Conservation (phyloP, 768 basidiomycete genomes). For the Boletus sp. region DNA sequence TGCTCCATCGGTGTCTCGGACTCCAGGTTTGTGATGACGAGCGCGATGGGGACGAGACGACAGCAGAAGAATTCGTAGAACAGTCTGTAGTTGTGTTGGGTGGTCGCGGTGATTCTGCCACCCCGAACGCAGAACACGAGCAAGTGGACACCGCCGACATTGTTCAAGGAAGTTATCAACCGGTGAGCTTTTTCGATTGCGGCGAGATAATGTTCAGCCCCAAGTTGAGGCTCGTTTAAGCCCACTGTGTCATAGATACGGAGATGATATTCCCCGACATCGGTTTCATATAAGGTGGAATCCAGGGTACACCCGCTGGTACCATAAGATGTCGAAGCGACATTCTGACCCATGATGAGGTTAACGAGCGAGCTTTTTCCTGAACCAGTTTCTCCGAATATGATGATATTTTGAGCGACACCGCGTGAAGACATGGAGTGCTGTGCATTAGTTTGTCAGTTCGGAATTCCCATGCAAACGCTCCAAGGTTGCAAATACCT, state of each 20-base stretch:
- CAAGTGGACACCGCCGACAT: constrained; percentile 34
- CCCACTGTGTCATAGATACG: constrained; percentile 33
- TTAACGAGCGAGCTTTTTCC: constrained; percentile 46
- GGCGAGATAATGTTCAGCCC: constrained; percentile 20
- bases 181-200: constrained; percentile 30
- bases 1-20: constrained; percentile 30
- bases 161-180: constrained; percentile 30
- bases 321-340: constrained; percentile 32
- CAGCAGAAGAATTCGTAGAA: constrained; percentile 40
- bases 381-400: constrained; percentile 32
- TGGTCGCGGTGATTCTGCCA: constrained; percentile 35
- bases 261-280: constrained; percentile 14
- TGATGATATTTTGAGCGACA: constrained; percentile 26
- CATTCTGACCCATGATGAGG: constrained; percentile 32
- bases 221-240: constrained; percentile 26
- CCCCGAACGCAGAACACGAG: constrained; percentile 38
- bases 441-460: constrained; percentile 8
- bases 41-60: constrained; percentile 35
- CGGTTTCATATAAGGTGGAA: constrained; percentile 22
- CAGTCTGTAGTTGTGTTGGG: constrained; percentile 35
- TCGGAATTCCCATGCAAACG: not conserved
- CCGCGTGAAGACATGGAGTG: constrained; percentile 12
- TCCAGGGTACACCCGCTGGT: constrained; percentile 37
- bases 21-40: constrained; percentile 42
- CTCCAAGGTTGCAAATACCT: constrained; percentile 6